Evolutionary conservation across 495 filamentous ascomycete genomes (phyloP).

Genomic region (Sordaria brevicollis): DNA sequence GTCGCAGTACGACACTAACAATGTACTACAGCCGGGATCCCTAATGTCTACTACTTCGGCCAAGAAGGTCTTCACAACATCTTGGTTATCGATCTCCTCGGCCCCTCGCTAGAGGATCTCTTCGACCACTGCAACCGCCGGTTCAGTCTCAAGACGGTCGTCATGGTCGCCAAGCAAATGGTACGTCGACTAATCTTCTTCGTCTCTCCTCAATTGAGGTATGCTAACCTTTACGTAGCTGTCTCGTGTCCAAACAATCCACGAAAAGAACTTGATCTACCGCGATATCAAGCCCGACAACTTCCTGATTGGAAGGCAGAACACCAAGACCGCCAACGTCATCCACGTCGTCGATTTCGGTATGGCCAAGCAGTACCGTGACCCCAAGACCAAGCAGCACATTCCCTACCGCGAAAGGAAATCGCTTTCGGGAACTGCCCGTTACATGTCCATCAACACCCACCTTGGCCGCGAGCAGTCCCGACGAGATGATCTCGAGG

Average conservation of each 20-base stretch:
- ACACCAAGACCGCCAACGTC: constrained; percentile 87
- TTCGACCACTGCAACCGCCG: constrained; percentile 96
- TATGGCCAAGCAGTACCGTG: constrained; percentile 99
- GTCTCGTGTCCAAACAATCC: constrained; percentile 96
- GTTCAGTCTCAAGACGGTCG: constrained; percentile 94
- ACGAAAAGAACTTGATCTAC: constrained; percentile 99
- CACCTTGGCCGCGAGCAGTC: constrained; percentile 96
- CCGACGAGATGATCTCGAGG: constrained; percentile 90
- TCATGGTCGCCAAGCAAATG: constrained; percentile 99
- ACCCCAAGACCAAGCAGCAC: constrained; percentile 98
- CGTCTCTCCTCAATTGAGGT: not conserved
- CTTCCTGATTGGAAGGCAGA: constrained; percentile 93
- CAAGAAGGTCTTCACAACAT: constrained; percentile 99
- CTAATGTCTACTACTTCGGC: constrained; percentile 99
- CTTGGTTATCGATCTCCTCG: constrained; percentile 94
- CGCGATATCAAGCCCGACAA: constrained; percentile 99
- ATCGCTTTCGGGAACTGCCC: constrained; percentile 89
- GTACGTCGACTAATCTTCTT: constrained; percentile 37
- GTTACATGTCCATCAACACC: constrained; percentile 99
- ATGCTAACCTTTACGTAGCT: constrained; percentile 36
- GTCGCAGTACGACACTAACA: constrained; percentile 6
- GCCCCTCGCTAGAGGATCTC: constrained; percentile 91
- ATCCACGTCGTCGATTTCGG: constrained; percentile 99
- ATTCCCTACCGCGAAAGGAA: constrained; percentile 98
- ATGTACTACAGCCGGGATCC: constrained; percentile 71